phyloP scores from a whole-genome alignment of 2,329 filamentous ascomycete species.

The Lachnellula willkommii region DNA sequence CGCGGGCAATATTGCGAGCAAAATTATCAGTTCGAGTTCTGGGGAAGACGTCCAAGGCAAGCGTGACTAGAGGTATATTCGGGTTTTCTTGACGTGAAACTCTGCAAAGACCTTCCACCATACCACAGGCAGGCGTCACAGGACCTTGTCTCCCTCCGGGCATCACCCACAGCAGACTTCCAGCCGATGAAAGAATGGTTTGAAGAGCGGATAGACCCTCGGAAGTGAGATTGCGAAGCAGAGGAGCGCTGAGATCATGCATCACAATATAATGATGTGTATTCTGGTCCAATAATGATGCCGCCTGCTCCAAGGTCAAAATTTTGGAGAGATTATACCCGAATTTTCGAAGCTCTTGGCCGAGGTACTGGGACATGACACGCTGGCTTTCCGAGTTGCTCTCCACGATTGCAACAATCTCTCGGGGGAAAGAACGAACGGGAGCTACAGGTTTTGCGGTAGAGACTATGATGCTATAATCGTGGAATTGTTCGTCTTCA shows the following conservation, averaged over 20 bases:
- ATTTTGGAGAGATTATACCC: neutral
- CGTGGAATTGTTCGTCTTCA: neutral
- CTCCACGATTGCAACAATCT: too few relatives aligned
- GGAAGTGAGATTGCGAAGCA: neutral
- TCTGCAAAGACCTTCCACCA: constrained; percentile 2
- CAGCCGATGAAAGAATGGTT: neutral
- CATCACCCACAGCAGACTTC: neutral
- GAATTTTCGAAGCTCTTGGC: too few relatives aligned
- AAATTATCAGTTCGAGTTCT: too few relatives aligned
- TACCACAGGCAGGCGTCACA: neutral
- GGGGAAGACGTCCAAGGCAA: neutral
- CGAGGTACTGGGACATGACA: too few relatives aligned
- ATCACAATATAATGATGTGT: neutral
- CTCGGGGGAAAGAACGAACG: too few relatives aligned
- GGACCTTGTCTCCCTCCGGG: neutral
- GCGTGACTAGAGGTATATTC: neutral
- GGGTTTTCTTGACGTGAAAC: constrained; percentile 3
- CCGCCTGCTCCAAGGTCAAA: neutral
- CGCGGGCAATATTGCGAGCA: neutral
- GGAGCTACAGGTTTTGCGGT: neutral
- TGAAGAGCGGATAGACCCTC: neutral
- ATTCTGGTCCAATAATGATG: neutral
- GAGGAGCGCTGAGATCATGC: neutral
- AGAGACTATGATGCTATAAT: neutral
- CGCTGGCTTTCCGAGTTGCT: too few relatives aligned